These are phyloP conservation scores for Suillus americanus DNA, from an alignment of 768 basidiomycete genomes.

Conservation along the genomic window DNA sequence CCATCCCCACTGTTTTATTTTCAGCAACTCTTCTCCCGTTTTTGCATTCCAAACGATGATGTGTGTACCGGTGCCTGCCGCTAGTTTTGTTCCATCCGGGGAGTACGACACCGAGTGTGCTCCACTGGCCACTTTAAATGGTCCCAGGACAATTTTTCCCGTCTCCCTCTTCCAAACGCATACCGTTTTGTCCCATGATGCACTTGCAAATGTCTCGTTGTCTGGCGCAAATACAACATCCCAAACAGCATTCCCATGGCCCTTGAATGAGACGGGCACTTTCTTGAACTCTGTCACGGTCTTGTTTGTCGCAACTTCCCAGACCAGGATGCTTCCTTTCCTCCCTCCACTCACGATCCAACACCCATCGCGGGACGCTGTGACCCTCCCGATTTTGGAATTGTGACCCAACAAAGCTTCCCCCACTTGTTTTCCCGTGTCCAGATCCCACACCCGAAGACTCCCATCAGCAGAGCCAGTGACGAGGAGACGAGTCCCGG, in stretches of 20 bases:
- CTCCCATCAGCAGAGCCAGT: too few species aligned
- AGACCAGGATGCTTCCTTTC: slow-evolving; percentile 8
- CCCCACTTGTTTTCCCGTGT: too few species aligned
- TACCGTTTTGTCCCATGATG: too few species aligned
- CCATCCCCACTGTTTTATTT: neutral
- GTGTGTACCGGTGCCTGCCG: slow-evolving; percentile 4
- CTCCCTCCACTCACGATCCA: slow-evolving; percentile 10
- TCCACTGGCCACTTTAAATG: fast-evolving
- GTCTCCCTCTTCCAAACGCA: neutral
- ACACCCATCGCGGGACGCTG: too few species aligned
- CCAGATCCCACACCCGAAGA: too few species aligned
- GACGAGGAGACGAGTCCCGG: neutral
- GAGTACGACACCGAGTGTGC: neutral
- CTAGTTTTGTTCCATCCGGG: neutral
- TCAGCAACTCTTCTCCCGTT: neutral
- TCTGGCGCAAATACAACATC: neutral
- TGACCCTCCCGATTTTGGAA: too few species aligned
- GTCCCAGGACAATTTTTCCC: neutral
- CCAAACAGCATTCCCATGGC: neutral
- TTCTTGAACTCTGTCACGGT: neutral
- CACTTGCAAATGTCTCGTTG: too few species aligned
- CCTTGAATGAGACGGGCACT: neutral
- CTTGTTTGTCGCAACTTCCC: neutral
- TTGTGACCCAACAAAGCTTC: too few species aligned
- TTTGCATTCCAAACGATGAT: too few species aligned